These are phyloP conservation scores for Bryoerythrophyllum caledonicum DNA, from an alignment of 225 moss, liverwort and hornwort species.

Conservation along the genomic window DNA sequence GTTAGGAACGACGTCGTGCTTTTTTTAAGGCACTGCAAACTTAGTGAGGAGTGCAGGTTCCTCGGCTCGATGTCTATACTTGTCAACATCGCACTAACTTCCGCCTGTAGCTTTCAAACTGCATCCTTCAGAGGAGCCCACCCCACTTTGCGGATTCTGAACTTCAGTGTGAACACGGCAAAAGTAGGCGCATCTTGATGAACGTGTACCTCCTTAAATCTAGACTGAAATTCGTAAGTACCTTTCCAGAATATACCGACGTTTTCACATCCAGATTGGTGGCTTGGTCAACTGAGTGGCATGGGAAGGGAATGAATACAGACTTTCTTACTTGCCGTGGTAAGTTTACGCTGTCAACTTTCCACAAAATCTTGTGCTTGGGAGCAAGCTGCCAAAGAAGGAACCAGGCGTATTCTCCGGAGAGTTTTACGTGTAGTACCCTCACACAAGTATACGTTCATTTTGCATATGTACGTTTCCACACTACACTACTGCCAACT, in stretches of 20 bases:
- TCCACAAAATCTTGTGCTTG: neutral
- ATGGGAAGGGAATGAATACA: neutral
- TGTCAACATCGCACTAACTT: too few species aligned
- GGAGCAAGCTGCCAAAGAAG: neutral
- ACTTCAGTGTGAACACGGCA: neutral
- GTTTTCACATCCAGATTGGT: neutral
- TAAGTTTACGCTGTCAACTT: neutral
- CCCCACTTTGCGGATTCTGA: neutral
- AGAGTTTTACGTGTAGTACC: too few species aligned
- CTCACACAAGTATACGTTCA: too few species aligned
- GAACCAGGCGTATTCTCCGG: neutral
- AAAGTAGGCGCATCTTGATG: neutral
- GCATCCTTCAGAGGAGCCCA: neutral
- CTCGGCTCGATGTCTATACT: neutral
- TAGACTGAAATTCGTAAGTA: too few species aligned
- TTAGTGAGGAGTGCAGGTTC: neutral
- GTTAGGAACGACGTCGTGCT: too few species aligned
- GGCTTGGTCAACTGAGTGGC: neutral
- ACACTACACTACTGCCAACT: too few species aligned
- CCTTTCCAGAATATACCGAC: neutral
- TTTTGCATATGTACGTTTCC: too few species aligned
- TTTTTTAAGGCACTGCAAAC: too few species aligned
- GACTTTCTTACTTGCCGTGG: neutral
- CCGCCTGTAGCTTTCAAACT: neutral
- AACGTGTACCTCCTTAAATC: neutral